Conservation (phyloP, 495 filamentous ascomycete genomes). For the Podospora pseudopauciseta region DNA sequence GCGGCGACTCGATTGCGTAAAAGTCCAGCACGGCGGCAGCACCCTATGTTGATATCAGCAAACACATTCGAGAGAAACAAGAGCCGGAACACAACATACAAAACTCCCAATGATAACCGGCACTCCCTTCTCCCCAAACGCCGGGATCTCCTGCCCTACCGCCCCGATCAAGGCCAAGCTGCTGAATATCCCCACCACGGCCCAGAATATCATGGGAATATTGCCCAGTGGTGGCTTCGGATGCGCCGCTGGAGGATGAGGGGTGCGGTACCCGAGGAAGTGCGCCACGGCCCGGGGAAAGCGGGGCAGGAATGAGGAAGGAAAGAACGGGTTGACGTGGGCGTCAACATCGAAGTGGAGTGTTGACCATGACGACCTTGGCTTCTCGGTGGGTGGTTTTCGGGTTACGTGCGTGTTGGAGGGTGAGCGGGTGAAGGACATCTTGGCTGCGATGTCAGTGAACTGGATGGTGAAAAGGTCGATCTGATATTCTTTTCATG, state of each 20-base stretch:
- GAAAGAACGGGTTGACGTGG: conserved; percentile 60
- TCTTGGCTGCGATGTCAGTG: neutral
- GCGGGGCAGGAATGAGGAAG: conserved; percentile 43
- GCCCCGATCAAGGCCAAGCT: conserved; percentile 48
- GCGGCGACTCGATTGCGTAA: conserved; percentile 71
- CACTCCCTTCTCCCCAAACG: conserved; percentile 35
- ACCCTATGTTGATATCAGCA: conserved; percentile 44
- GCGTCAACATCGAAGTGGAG: conserved; percentile 64
- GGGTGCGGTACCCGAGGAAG: conserved; percentile 51
- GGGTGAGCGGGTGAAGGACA: neutral
- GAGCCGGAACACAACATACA: conserved; percentile 32
- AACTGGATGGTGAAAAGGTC: neutral
- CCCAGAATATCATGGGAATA: conserved; percentile 47
- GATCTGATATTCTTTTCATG: neutral
- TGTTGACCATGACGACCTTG: conserved; percentile 17
- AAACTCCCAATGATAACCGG: conserved; percentile 53
- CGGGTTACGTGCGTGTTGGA: neutral
- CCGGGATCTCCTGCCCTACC: conserved; percentile 36
- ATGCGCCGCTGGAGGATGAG: conserved; percentile 12
- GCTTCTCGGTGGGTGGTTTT: neutral
- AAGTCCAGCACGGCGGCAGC: conserved; percentile 76
- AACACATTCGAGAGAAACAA: neutral
- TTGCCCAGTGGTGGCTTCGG: conserved; percentile 41
- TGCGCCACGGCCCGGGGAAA: conserved; percentile 47
- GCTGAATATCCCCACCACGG: conserved; percentile 52